These are phyloP conservation scores for Simplicillium aogashimaense DNA, from an alignment of 2,329 filamentous ascomycete genomes.

Conservation along the genomic window DNA sequence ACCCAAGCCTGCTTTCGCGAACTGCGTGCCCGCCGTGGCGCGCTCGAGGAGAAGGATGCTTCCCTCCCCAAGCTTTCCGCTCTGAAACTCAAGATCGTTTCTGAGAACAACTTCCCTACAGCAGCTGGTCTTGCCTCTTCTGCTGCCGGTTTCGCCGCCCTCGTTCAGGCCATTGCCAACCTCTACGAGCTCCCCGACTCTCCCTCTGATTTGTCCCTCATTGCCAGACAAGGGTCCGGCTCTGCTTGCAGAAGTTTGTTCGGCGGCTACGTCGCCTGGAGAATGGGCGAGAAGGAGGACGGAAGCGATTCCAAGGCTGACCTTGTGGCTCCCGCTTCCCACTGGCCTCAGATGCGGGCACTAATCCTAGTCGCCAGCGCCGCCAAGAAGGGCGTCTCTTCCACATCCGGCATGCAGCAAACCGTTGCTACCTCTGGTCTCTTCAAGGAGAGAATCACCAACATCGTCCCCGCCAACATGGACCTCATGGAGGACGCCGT, in stretches of 20 bases:
- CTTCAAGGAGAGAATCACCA: conserved; percentile 65
- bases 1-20: conserved; percentile 93
- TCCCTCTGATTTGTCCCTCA: conserved; percentile 73
- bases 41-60: conserved; percentile 61
- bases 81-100: conserved; percentile 75
- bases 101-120: conserved; percentile 98
- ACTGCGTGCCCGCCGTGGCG: conserved; percentile 65
- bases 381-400: conserved; percentile 91
- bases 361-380: conserved; percentile 85
- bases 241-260: conserved; percentile 90
- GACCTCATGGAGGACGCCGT: conserved; percentile 75
- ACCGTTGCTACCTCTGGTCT: conserved; percentile 87
- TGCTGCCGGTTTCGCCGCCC: conserved; percentile 58
- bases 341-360: conserved; percentile 95
- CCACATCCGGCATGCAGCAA: conserved; percentile 92
- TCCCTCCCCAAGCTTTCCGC: conserved; percentile 74
- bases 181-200: conserved; percentile 78
- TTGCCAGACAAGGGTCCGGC: conserved; percentile 88
- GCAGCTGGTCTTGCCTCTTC: conserved; percentile 78
- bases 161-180: conserved; percentile 80
- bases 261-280: conserved; percentile 94
- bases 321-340: conserved; percentile 74
- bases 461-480: conserved; percentile 79
- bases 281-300: conserved; percentile 64
- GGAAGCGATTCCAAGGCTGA: conserved; percentile 83